phyloP scores from a whole-genome alignment of 495 filamentous ascomycete species.

The Rhypophila decipiens region DNA sequence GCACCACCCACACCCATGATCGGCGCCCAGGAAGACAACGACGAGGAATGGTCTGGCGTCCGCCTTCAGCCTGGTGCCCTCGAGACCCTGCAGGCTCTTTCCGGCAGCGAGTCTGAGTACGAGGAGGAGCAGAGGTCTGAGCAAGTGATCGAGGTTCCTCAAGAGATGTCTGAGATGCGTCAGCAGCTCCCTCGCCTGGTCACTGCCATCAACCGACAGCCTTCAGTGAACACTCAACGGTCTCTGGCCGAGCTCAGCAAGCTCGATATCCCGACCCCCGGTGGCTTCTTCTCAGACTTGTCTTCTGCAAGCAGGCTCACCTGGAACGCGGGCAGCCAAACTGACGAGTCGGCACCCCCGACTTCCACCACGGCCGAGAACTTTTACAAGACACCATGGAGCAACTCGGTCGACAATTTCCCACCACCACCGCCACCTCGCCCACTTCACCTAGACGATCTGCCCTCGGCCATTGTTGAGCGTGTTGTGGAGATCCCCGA shows the following conservation, averaged over 20 bases:
- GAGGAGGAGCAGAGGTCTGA: constrained; percentile 48
- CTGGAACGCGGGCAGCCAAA: constrained; percentile 53
- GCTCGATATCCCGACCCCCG: constrained; percentile 81
- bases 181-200: constrained; percentile 32
- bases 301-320: constrained; percentile 65
- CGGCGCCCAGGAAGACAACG: constrained; percentile 45
- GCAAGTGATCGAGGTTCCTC: constrained; percentile 44
- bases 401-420: constrained; percentile 13
- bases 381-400: constrained; percentile 81
- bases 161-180: constrained; percentile 35
- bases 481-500: constrained; percentile 56
- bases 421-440: constrained; percentile 27
- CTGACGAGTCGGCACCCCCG: constrained; percentile 45
- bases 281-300: constrained; percentile 84
- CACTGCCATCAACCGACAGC: constrained; percentile 22
- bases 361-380: constrained; percentile 75
- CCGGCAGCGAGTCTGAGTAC: constrained; percentile 46
- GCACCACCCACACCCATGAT: constrained; percentile 75
- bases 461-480: constrained; percentile 50
- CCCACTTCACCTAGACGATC: constrained; percentile 24
- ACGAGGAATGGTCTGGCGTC: constrained; percentile 54
- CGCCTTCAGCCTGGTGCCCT: constrained; percentile 72
- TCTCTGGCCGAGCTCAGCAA: constrained; percentile 52
- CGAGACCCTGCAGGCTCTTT: constrained; percentile 69
- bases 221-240: constrained; percentile 34